Evolutionary conservation across 257 asterid species (phyloP), one percentile per base, ranked within the genome.

Genomic region (Vinca minor): DNA sequence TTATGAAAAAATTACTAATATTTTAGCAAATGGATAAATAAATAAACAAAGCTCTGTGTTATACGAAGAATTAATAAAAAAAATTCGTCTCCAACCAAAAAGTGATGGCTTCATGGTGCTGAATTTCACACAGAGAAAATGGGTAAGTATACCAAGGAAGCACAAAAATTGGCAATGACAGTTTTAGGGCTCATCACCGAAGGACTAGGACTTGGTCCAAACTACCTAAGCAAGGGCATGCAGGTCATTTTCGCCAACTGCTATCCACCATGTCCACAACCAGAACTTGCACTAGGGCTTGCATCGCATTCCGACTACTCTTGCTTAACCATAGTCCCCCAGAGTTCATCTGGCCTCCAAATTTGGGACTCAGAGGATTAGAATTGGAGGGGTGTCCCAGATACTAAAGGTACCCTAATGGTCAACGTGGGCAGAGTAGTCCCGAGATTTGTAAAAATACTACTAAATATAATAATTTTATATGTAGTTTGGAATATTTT

Each of bases 301-400:
- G 84, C 89, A 0, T 82, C 83, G 2, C 87, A 81, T 36, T 73
- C 85, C n/a, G 77, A 81, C 69, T 81, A 81, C 55, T 53, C 73
- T 4, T 79, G 80, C 81, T 6, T 85, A 3, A 75, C 89, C 0
- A 59, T 79, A 1, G 45, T 77, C 65, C 79, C 72, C 42, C 81
- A 77, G 17, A 83, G 67, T 70, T 72, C 76, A 0, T 28, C 63
- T 0, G 85, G 87, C 7, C 71, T 81, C 0, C 64, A 83, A 59
- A 69, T 79, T n/a, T 62, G 68, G 25, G 76, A 75, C 25, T 6
- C 56, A 0, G 14, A 7, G 23, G 66, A 62, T 10, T 44, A 59
- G 0, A 38, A 66, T 0, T 85, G 85, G 84, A 75, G 28, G 29
- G 26, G 18, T 4, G 80, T 83, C 7, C 79, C 79, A 0, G 10